Base-by-base conservation (phyloP, 768 basidiomycete species). In the Podaxis carcinomalis region DNA sequence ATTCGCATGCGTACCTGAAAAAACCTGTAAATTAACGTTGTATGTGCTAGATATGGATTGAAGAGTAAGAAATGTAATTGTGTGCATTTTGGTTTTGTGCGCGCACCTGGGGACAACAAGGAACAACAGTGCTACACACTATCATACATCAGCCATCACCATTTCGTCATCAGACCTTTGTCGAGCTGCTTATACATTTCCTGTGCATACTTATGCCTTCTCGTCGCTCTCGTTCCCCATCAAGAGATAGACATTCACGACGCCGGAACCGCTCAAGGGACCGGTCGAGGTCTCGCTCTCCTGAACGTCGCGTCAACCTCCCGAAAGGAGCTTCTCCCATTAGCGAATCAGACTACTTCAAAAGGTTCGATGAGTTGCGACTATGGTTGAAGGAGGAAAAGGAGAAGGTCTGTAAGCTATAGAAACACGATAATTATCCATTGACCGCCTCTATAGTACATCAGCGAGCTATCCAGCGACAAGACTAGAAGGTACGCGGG, bases 321-420 rank as follows among this genome's bases (percentile, higher is more conserved):
- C 90, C 89, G 27, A 68, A 78, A 25, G 79, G 81, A 42, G 81
- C 83, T 28, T 73, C 79, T n/a, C 76, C 81, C 16, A 90, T 96
- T 63, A 85, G 83, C 0, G 89, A 92, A 66, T 83, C 88, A 0
- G 94, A 96, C 69, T 97, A 95, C 69, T 97, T 94, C 74, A 79
- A 89, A 68, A 95, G 92, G 74, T 90, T 85, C 56, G 83, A 86
- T 59, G 95, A 97, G 69, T 96, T 95, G 69, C 83, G 88, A 64
- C 72, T 84, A 25, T 98, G 95, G 93, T 77, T 97, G 61, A 92
- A 89, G 72, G 88, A 92, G 23, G 75, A 77, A 67, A 82, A 68
- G 68, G 73, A 42, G 16, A 81, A 81, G 73, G 81, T 81, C 59
- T 56, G 73, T 63, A 32, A 49, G 56, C 58, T 50, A 14, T 52